Base-by-base conservation (phyloP, 768 basidiomycete genomes). In the Auricularia heimuer region DNA sequence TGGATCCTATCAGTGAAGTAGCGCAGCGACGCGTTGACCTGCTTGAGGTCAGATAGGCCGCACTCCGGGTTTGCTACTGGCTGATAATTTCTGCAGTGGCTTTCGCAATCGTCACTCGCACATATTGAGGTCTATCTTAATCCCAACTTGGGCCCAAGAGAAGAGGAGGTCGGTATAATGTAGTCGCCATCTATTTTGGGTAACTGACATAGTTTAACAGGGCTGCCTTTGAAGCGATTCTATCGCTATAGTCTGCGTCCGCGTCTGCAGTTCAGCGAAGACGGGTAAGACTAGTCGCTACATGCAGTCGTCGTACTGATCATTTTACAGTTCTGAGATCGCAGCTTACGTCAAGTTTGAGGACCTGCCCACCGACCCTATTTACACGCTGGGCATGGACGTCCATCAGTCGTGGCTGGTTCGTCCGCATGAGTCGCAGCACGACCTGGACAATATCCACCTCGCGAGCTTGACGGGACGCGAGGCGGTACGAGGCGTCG, bases 361-460 rank as follows among this genome's bases (percentile, higher is more conserved):
- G 8, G 81, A 81, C 63, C 79, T 99, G 8, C 94, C 96, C 0
- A 74, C 82, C 1, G 89, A 94, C 11, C 92, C 94, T 0, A 92
- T 99, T 65, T 93, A 94, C 70, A 98, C 96, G 0, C 81, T 98
- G n/a, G 85, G 86, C 3, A 88, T 97, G 84, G 96, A 98, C 62
- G 87, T 93, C 2, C 92, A 91, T 4, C 79, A 86, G 2, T 85
- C 96, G 0, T 99, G 97, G 97, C 85, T 98, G 6, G 94, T 94
- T 34, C 87, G 92, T 11, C 97, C 96, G 0, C 84, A 86, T 12
- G 86, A 92, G 71, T 89, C 95, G 0, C 79, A 87, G 1, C 92
- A 97, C 69, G 96, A 99, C 73, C 83, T 98, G 34, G 96, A 99
- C 77, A 99, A 99, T 74, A 89, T 99, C 65, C 90, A 94, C 56